Base-by-base conservation (phyloP, 2,329 filamentous ascomycete genomes). In the Penicillium sp. region DNA sequence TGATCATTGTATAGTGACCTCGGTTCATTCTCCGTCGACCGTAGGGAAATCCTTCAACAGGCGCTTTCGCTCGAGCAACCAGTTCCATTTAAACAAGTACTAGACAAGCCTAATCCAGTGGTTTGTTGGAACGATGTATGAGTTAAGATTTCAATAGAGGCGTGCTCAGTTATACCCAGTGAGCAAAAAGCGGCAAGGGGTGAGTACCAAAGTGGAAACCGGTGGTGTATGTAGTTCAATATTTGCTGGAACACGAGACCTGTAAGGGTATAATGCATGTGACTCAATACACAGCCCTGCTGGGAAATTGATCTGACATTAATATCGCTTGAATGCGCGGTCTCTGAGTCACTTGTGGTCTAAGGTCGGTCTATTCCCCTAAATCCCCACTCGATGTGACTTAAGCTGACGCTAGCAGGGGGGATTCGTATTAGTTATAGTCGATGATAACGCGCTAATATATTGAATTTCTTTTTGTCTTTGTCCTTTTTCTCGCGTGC, bases 321-420 rank as follows among this genome's bases (percentile, higher is more conserved):
- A 42, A 28, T 25, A 25, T n/a, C 17, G 10, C 22, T n/a, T n/a
- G 17, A 33, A 10, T 48, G n/a, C 17, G 17, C 26, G 28, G 19
- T n/a, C 19, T 53, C 45, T 55, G 53, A 55, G 16, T 55, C 53
- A 55, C 25, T 33, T 19, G 22, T 12, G 41, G 50, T 53, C 50
- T 53, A 17, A 53, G 50, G 25, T 43, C 38, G 28, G 28, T 35
- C 47, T 25, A 35, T 35, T 46, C 9, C 41, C 25, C 3, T 31
- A 1, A 16, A 19, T 43, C 53, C 40, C 53, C 47, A 41, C 53
- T 51, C 47, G 36, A 44, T 44, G 46, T 35, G 40, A 38, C 46
- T 25, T 17, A 22, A 31, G 25, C 33, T 37, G 14, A 17, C 41
- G 33, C 50, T 52, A 52, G 22, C 28, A 37, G 19, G 9, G 10